These are phyloP conservation scores for Rheum nobile DNA, from an alignment of 148 eudicot species.

Conservation along the genomic window DNA sequence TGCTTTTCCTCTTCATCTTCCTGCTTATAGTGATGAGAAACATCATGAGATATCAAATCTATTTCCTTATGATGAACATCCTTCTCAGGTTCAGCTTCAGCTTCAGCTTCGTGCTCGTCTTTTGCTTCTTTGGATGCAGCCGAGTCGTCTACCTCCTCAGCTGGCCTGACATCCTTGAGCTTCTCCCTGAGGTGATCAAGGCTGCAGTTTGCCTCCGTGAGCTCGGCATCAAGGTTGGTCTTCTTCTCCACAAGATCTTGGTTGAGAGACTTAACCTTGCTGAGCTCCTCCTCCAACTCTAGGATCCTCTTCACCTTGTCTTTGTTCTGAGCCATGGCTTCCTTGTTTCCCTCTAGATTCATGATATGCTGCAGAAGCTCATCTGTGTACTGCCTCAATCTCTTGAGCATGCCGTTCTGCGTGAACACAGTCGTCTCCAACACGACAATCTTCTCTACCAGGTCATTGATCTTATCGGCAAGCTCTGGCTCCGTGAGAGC, in stretches of 20 bases:
- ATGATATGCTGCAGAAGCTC: conserved; percentile 38
- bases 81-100: conserved; percentile 15
- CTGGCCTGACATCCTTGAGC: conserved; percentile 38
- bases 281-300: conserved; percentile 50
- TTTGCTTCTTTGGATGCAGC: conserved; percentile 14
- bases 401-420: conserved; percentile 44
- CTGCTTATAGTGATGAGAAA: conserved; percentile 11
- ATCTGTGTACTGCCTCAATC: conserved; percentile 39
- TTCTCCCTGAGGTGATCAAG: conserved; percentile 51
- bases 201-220: conserved; percentile 38
- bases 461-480: conserved; percentile 64
- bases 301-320: conserved; percentile 26
- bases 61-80: conserved; percentile 18
- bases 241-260: conserved; percentile 25
- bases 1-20: conserved; percentile 25
- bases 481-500: conserved; percentile 48
- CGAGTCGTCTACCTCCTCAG: conserved; percentile 25
- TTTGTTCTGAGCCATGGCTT: conserved; percentile 19
- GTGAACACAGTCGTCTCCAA: conserved; percentile 50
- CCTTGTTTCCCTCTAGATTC: conserved; percentile 42
- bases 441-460: conserved; percentile 48
- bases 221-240: conserved; percentile 21
- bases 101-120: conserved; percentile 15
- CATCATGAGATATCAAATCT: conserved; percentile 2
- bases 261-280: conserved; percentile 31